Evolutionary conservation across 192 early-diverging fungal genomes (phyloP).

Genomic region (Coemansia sp.): DNA sequence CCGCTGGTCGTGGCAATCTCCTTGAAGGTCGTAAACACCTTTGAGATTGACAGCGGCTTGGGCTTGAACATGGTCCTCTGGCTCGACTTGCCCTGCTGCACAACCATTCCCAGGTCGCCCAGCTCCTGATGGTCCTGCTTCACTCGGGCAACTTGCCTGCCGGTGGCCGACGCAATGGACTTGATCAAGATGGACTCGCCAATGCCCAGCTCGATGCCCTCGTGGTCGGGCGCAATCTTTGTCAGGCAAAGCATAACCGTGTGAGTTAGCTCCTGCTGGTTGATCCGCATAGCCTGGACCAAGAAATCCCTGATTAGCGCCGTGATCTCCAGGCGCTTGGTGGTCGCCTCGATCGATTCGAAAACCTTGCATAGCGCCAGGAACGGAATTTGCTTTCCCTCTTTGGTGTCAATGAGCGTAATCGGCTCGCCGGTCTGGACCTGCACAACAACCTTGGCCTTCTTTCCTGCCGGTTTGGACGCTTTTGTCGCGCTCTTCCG

Average conservation of each 20-base stretch:
- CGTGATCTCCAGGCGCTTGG: constrained; percentile 63
- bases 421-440: constrained; percentile 8
- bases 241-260: constrained; percentile 91
- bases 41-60: constrained; percentile 71
- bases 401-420: constrained; percentile 30
- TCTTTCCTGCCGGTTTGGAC: constrained; percentile 11
- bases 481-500: constrained; percentile 1
- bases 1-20: constrained; percentile 84
- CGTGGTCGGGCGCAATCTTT: constrained; percentile 91
- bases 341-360: constrained; percentile 81
- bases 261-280: constrained; percentile 43
- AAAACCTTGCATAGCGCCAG: constrained; percentile 86
- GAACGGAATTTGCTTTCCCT: constrained; percentile 61
- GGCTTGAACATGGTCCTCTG: constrained; percentile 82
- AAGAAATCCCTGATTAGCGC: constrained; percentile 33
- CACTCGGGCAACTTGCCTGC: constrained; percentile 66
- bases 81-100: constrained; percentile 77
- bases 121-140: constrained; percentile 71
- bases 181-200: constrained; percentile 93
- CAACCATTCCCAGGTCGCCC: constrained; percentile 91
- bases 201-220: constrained; percentile 92
- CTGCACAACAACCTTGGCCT: constrained; percentile 6
- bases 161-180: constrained; percentile 87
- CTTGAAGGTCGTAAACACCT: constrained; percentile 82
- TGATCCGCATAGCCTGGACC: constrained; percentile 30